Conservation (phyloP, 1,139 yeast genomes). For the Kluyveromyces sp. region DNA sequence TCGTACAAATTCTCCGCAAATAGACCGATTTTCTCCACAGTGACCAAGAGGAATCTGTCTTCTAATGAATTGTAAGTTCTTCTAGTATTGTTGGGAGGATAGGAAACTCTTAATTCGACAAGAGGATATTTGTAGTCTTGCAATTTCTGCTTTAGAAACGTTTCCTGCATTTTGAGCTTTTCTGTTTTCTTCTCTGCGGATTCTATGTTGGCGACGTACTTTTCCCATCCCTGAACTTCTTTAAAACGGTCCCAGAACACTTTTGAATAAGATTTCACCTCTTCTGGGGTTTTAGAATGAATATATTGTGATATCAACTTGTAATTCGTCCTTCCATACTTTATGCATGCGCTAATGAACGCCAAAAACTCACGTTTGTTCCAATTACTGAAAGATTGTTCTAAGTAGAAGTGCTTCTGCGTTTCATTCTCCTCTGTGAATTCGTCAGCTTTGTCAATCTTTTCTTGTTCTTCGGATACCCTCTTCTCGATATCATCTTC, state of each 20-base stretch:
- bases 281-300: slow-evolving; percentile 63
- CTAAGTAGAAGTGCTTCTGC: slow-evolving; percentile 53
- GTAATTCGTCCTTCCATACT: slow-evolving; percentile 62
- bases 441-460: slow-evolving; percentile 63
- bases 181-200: slow-evolving; percentile 77
- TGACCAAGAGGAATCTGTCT: slow-evolving; percentile 71
- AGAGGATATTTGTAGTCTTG: slow-evolving; percentile 61
- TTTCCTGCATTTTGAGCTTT: slow-evolving; percentile 58
- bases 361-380: slow-evolving; percentile 82
- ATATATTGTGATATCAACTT: slow-evolving; percentile 56
- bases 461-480: slow-evolving; percentile 50
- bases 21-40: slow-evolving; percentile 72
- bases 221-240: slow-evolving; percentile 78
- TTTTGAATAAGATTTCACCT: slow-evolving; percentile 59
- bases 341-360: slow-evolving; percentile 75
- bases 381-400: slow-evolving; percentile 73
- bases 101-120: slow-evolving; percentile 65
- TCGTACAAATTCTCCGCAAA: slow-evolving; percentile 66
- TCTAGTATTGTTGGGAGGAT: slow-evolving; percentile 91
- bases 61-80: slow-evolving; percentile 78
- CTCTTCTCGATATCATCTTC: slow-evolving; percentile 35
- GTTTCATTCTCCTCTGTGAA: slow-evolving; percentile 68
- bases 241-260: slow-evolving; percentile 70
- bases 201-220: slow-evolving; percentile 79
- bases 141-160: slow-evolving; percentile 57